A percentile compares a stretch with the other conserved stretches of the same genome.
Conservation (phyloP, 1,139 yeast genomes). For the Kodamaea ohmeri region DNA sequence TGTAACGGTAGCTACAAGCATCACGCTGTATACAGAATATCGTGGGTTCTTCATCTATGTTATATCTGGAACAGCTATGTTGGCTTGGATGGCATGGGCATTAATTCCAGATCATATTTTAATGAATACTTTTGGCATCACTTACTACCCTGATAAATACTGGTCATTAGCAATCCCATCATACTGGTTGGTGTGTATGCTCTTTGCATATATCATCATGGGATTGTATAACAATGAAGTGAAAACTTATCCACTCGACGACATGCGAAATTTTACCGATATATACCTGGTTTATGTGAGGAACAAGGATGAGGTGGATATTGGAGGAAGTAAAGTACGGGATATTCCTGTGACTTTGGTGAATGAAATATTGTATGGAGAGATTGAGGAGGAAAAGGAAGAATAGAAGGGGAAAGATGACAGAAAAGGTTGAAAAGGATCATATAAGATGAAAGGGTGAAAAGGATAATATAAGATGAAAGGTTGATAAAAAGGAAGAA, state of each 20-base stretch:
- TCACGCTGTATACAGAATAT: conserved; percentile 73
- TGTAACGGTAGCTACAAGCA: conserved; percentile 65
- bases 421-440: too few species aligned
- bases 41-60: conserved; percentile 79
- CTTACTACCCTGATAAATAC: conserved; percentile 81
- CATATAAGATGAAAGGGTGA: too few species aligned
- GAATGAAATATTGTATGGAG: conserved; percentile 59
- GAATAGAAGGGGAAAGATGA: neutral
- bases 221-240: conserved; percentile 73
- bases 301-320: conserved; percentile 34
- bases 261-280: conserved; percentile 66
- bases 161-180: conserved; percentile 82
- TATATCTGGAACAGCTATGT: conserved; percentile 49
- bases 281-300: conserved; percentile 55
- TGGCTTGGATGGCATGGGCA: conserved; percentile 68
- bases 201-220: conserved; percentile 67
- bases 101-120: conserved; percentile 57
- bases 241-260: conserved; percentile 57
- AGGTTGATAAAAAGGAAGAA: neutral
- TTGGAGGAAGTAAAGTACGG: conserved; percentile 77
- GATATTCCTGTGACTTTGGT: conserved; percentile 76
- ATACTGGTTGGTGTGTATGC: conserved; percentile 64
- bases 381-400: neutral
- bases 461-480: too few species aligned
- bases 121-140: conserved; percentile 48